Evolutionary conservation across 1,139 yeast species (phyloP), one percentile per base, ranked within the genome.

Genomic region (Candida mesenterica): DNA sequence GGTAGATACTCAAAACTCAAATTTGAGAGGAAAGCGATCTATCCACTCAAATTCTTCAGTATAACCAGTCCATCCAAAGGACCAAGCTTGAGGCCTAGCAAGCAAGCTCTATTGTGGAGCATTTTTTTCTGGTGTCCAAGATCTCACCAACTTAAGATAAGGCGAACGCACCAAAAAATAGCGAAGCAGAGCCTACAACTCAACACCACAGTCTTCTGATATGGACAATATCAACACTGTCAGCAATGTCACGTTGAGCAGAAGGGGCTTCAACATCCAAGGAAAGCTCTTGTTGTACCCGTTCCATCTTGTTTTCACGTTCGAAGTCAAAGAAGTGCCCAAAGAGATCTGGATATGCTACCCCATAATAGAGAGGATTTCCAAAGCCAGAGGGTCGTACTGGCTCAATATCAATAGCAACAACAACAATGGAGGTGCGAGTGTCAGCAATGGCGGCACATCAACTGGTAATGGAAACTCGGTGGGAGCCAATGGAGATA

Each of bases 321-420:
- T 48, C 40, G 30, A 41, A 45, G n/a, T 48, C 43, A 36, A 39
- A 13, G 38, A 31, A 23, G 59, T 57, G 20, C 62, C 66, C 24
- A 64, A 81, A 41, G 97, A 92, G 55, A 75, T 88, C 15, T 92
- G 98, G 98, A 75, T 89, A 24, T 85, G 96, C 41, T 92, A 90
- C 58, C 97, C 97, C 0, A 78, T 90, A 47, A 82, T 90, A 31
- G 84, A 80, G 31, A 65, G 73, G 38, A 79, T 86, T 2, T 75
- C 76, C 44, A 78, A 83, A 45, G 71, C 80, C 20, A 51, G 76
- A 43, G 79, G 84, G 18, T 65, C 79, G 3, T 64, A 76, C 2
- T 56, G 67, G 57, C 42, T 62, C 15, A 49, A 36, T 17, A 50
- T 43, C 34, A 45, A 43, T 31, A 36, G 32, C 27, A 31, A 35